These are phyloP conservation scores for Xerocomus spinulosus DNA, from an alignment of 768 basidiomycete genomes.

Conservation along the genomic window DNA sequence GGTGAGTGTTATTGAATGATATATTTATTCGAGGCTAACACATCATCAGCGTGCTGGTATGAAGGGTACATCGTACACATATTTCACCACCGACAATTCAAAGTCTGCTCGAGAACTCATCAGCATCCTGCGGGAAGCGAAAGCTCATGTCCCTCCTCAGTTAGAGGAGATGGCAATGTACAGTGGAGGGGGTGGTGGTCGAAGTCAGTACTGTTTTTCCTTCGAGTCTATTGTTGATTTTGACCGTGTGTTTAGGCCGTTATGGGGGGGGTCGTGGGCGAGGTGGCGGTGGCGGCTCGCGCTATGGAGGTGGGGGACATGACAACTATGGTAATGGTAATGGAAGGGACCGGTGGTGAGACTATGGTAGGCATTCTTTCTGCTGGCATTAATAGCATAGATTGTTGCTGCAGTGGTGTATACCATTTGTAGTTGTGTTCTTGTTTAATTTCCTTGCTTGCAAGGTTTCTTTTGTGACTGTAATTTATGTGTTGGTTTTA, in stretches of 20 bases:
- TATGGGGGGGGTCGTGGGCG: constrained; percentile 43
- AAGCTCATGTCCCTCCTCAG: constrained; percentile 80
- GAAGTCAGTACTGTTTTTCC: constrained; percentile 46
- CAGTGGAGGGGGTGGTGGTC: constrained; percentile 72
- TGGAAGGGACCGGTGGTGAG: constrained; percentile 26
- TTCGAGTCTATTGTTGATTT: background rate
- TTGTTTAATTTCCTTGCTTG: constrained; percentile 2
- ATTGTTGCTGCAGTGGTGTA: constrained; percentile 18
- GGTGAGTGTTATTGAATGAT: constrained; percentile 34
- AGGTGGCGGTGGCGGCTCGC: constrained; percentile 23
- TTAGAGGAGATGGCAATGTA: constrained; percentile 91
- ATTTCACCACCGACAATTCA: constrained; percentile 94
- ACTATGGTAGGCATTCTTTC: background rate
- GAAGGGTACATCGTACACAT: constrained; percentile 91
- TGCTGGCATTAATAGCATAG: constrained; percentile 16
- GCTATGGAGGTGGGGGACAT: constrained; percentile 21
- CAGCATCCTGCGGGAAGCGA: constrained; percentile 80
- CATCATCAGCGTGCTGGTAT: constrained; percentile 72
- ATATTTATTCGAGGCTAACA: constrained; percentile 12
- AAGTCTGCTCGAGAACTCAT: constrained; percentile 92
- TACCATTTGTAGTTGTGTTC: constrained; percentile 23
- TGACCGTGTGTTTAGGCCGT: constrained; percentile 44
- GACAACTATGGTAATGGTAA: constrained; percentile 20
- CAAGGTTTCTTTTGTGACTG: background rate
- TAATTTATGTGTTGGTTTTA: background rate